Evolutionary conservation across 306 rosid species (phyloP), one percentile per base, ranked within the genome.

Genomic region (Cucurbita moschata): DNA sequence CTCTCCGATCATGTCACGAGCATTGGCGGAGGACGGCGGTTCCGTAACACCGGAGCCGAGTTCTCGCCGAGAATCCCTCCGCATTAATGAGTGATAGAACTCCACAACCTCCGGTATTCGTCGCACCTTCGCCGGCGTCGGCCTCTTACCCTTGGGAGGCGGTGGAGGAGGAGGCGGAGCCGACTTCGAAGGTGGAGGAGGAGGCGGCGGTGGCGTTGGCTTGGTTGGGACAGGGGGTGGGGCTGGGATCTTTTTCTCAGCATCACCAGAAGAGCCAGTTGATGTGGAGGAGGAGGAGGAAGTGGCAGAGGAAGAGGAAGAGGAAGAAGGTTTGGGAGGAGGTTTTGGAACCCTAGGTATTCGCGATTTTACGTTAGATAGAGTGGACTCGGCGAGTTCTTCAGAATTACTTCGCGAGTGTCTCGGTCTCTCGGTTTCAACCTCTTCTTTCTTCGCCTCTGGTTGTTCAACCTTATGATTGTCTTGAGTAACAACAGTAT

Each of bases 1-100:
- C 88, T 95, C 99, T 52, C 97, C 99, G 87, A 95, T 95, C 99
- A 95, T 95, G 83, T 91, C 96, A 5, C 99, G 97, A 21, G 99
- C 83, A 40, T 84, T 95, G 54, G 95, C 80, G 49, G 91, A 82
- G 10, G 88, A 73, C 80, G 88, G 87, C 0, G 69, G 81, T 64
- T 88, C 97, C 9, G 80, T 39, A 11, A 16, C 60, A 19, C 86
- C 80, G 61, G 83, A 52, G 75, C 81, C 77, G 1, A 87, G 69
- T 4, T 95, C 97, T 35, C 88, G 83, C 55, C 97, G 81, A 0
- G 96, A 85, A 49, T 95, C 99, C 53, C 99, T 87, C 53, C 99
- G 82, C 99, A 91, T 95, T 65, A 95, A 72, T 0, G 99, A 95
- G 75, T 95, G 99, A 63, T 95, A 95, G 73, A 95, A 95, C 88